These are phyloP conservation scores for Chondrus crispus DNA, from an alignment of 23 red algal genomes.

Conservation along the genomic window DNA sequence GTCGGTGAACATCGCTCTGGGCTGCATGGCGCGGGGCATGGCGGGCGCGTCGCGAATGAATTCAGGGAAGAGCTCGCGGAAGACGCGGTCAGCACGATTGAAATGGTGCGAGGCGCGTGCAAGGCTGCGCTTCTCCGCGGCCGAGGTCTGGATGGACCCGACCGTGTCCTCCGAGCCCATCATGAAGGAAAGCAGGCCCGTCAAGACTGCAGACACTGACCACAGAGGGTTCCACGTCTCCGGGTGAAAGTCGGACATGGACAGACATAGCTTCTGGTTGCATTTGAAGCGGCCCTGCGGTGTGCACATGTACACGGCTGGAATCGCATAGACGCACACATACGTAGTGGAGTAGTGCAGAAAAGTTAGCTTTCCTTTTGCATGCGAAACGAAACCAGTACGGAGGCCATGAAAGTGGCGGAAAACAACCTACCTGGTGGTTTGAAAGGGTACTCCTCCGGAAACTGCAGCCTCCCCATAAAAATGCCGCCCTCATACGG, in stretches of 20 bases:
- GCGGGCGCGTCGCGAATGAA: constrained; percentile 40
- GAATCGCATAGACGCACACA: background rate
- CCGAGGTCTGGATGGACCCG: constrained; percentile 68
- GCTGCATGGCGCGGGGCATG: background rate
- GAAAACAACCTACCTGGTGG: constrained; percentile 64
- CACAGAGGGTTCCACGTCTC: constrained; percentile 92
- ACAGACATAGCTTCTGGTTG: constrained; percentile 77
- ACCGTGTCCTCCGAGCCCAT: constrained; percentile 65
- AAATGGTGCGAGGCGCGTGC: constrained; percentile 56
- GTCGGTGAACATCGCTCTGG: background rate
- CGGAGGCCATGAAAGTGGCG: background rate
- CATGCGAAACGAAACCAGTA: background rate
- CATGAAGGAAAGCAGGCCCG: constrained; percentile 93
- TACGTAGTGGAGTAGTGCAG: background rate
- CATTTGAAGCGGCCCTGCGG: constrained; percentile 80
- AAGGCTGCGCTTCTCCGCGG: constrained; percentile 47
- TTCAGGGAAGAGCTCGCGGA: constrained; percentile 82
- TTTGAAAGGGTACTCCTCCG: constrained; percentile 88
- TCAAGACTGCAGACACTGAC: constrained; percentile 71
- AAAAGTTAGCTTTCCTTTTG: too few relatives aligned
- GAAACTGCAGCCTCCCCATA: constrained; percentile 82
- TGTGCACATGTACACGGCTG: constrained; percentile 87
- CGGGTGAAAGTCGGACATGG: constrained; percentile 87
- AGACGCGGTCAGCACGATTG: constrained; percentile 67
- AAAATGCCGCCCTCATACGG: constrained; percentile 83